Evolutionary conservation across 1,284 basidiomycete genomes (phyloP).

Genomic region (Sporisorium exsertum): DNA sequence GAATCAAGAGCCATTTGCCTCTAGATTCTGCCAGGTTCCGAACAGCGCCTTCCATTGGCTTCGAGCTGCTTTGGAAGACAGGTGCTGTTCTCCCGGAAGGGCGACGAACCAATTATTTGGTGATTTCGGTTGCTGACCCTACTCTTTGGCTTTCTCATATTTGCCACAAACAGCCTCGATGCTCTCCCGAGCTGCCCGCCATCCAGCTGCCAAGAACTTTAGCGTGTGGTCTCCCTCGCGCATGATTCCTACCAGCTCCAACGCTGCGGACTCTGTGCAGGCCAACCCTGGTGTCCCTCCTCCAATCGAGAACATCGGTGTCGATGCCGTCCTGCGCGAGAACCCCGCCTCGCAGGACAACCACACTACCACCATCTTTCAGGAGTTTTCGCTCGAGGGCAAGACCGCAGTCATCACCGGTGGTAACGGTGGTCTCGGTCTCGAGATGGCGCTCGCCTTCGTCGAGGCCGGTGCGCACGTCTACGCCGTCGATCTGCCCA

Average conservation of each 20-base stretch:
- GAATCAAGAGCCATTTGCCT: too few species aligned
- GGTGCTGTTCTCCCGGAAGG: neutral
- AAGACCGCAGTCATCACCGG: conserved; percentile 76
- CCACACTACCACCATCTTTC: conserved; percentile 72
- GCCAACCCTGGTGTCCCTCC: conserved; percentile 65
- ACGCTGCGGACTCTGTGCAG: conserved; percentile 41
- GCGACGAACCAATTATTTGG: too few species aligned
- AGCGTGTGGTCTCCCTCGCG: conserved; percentile 44
- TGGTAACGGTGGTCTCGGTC: conserved; percentile 82
- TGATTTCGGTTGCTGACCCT: conserved; percentile 2
- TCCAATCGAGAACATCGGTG: conserved; percentile 66
- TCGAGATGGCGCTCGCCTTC: conserved; percentile 82
- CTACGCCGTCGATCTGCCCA: conserved; percentile 81
- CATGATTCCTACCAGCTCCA: conserved; percentile 40
- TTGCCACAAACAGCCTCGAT: conserved; percentile 34
- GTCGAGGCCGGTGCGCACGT: conserved; percentile 83
- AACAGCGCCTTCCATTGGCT: too few species aligned
- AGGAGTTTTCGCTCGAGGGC: conserved; percentile 81
- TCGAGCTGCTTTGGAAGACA: neutral
- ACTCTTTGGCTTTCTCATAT: neutral
- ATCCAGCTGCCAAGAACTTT: conserved; percentile 39
- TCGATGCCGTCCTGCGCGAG: conserved; percentile 63
- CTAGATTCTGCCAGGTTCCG: too few species aligned
- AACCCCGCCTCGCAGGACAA: conserved; percentile 60
- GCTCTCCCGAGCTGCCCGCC: conserved; percentile 41